Evolutionary conservation across 495 filamentous ascomycete genomes (phyloP).

Genomic region (Talaromyces ruber): DNA sequence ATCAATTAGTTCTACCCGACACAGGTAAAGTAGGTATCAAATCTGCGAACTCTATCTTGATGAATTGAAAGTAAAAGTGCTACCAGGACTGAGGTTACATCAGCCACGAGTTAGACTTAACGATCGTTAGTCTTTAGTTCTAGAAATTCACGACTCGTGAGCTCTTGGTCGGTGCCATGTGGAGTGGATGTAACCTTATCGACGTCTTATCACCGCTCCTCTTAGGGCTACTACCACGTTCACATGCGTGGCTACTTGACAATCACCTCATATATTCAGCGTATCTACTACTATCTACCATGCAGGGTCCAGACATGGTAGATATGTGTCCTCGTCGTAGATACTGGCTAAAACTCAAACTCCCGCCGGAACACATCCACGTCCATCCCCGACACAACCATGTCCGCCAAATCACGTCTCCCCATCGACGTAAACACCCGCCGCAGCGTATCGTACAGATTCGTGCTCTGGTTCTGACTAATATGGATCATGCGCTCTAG

Average conservation of each 20-base stretch:
- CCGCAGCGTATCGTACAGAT: slow-evolving; percentile 85
- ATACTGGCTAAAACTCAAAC: slow-evolving; percentile 60
- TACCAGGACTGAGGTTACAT: not conserved
- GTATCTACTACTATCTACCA: too few relatives aligned
- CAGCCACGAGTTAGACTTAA: not conserved
- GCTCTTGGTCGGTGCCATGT: not conserved
- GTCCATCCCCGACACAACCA: slow-evolving; percentile 82
- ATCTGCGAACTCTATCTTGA: not conserved
- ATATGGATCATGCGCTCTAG: slow-evolving; percentile 68
- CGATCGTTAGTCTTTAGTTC: not conserved
- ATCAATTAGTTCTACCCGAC: not conserved
- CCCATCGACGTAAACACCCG: slow-evolving; percentile 95
- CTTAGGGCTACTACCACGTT: not conserved
- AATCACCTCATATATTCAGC: not conserved
- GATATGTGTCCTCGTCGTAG: not conserved
- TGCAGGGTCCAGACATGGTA: not conserved
- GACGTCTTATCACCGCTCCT: not conserved
- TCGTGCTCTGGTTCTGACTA: slow-evolving; percentile 89
- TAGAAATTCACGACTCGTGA: not conserved
- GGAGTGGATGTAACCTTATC: not conserved
- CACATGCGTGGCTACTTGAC: not conserved
- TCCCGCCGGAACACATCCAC: slow-evolving; percentile 78
- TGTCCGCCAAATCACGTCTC: slow-evolving; percentile 74
- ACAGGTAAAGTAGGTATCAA: too few relatives aligned
- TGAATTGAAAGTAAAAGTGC: not conserved